phyloP scores from a whole-genome alignment of 352 stramenopile species.

The Pythium scleroteichum region DNA sequence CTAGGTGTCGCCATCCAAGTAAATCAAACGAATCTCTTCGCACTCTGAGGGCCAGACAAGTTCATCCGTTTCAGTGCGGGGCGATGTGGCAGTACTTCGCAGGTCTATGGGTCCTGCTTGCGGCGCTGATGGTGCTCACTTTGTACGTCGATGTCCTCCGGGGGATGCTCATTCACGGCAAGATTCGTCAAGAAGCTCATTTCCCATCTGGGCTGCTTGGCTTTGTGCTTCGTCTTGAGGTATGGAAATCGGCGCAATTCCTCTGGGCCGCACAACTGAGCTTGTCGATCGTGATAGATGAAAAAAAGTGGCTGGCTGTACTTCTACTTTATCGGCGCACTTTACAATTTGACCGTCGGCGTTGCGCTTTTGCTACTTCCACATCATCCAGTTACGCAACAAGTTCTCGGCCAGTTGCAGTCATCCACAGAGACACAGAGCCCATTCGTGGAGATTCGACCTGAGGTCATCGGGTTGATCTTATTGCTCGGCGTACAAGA shows the following conservation, averaged over 20 bases:
- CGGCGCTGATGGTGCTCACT: conserved; percentile 19
- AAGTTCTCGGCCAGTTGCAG: conserved; percentile 38
- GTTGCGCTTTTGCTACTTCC: conserved; percentile 33
- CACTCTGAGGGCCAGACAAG: too few relatives aligned
- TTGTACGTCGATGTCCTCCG: conserved; percentile 18
- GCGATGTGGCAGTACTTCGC: conserved; percentile 20
- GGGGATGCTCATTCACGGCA: conserved; percentile 24
- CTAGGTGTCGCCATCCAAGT: too few relatives aligned
- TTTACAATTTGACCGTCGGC: conserved; percentile 43
- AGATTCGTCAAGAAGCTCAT: conserved; percentile 18
- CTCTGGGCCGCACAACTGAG: neutral
- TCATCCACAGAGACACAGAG: conserved; percentile 1
- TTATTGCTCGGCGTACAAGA: conserved; percentile 56
- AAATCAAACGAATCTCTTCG: too few relatives aligned
- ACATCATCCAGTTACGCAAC: conserved; percentile 37
- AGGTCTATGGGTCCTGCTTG: conserved; percentile 15
- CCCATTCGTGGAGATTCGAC: conserved; percentile 32
- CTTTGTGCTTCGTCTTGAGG: conserved; percentile 22
- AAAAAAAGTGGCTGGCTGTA: conserved; percentile 67
- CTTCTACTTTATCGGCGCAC: conserved; percentile 66
- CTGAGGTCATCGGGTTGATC: conserved; percentile 45
- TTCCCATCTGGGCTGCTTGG: neutral
- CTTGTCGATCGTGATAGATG: conserved; percentile 11
- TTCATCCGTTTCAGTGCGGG: too few relatives aligned
- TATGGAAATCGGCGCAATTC: neutral